Percentiles rank a stretch among this genome's conserved stretches.
These are phyloP conservation scores for Tulasnella sp. DNA, from an alignment of 768 basidiomycete genomes.

Conservation along the genomic window DNA sequence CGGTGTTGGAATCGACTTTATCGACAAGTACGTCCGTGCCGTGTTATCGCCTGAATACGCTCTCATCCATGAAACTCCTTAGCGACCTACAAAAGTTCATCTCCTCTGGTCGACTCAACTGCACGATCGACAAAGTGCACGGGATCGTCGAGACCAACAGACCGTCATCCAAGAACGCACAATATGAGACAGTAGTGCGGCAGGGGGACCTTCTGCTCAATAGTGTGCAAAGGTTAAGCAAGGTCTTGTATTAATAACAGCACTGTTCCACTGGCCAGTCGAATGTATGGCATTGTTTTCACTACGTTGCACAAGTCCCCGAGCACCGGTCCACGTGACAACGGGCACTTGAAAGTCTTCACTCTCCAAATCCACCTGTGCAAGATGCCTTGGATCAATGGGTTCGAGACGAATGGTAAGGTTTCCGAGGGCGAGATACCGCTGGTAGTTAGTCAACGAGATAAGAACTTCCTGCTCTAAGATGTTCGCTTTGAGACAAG, in stretches of 20 bases:
- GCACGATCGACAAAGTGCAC: slow-evolving; percentile 88
- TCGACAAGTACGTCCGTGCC: slow-evolving; percentile 56
- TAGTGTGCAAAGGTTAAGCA: slow-evolving; percentile 77
- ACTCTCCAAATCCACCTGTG: no score
- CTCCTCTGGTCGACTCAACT: slow-evolving; percentile 70
- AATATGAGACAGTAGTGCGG: slow-evolving; percentile 88
- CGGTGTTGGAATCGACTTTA: slow-evolving; percentile 77
- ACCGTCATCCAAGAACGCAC: slow-evolving; percentile 61
- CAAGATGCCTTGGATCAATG: slow-evolving; percentile 17
- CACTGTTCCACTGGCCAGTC: not conserved
- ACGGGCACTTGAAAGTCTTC: no score
- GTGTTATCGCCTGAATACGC: slow-evolving; percentile 2
- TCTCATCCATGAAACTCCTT: not conserved
- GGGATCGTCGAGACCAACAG: slow-evolving; percentile 89
- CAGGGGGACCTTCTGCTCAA: slow-evolving; percentile 85
- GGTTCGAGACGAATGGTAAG: slow-evolving; percentile 16
- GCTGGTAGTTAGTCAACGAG: not conserved
- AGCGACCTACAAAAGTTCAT: slow-evolving; percentile 92
- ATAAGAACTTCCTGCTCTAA: no score
- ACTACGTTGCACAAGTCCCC: no score
- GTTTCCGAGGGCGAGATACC: not conserved
- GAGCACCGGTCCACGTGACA: no score
- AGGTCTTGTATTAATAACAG: slow-evolving; percentile 68
- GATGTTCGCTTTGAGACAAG: slow-evolving; percentile 30
- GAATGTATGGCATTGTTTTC: no score